Conservation (phyloP, 1,284 basidiomycete species). For the Apiotrichum porosum region DNA sequence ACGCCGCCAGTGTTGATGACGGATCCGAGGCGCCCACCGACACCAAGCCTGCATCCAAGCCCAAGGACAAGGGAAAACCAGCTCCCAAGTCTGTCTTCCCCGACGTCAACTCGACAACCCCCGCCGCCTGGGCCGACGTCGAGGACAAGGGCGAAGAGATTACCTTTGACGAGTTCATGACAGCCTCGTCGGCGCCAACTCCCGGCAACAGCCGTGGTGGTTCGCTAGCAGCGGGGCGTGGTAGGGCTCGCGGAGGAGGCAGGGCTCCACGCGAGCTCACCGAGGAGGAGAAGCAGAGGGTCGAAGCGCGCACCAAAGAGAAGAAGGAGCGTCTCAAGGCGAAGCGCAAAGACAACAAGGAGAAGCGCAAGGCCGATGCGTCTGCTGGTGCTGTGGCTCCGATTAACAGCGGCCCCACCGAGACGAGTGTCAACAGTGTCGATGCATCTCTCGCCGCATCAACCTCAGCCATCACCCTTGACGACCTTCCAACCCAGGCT, state of each 20-base stretch:
- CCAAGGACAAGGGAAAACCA: too few species aligned
- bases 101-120: constrained; percentile 26
- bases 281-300: constrained; percentile 24
- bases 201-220: not conserved
- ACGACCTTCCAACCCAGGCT: constrained; percentile 7
- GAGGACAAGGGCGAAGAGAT: constrained; percentile 10
- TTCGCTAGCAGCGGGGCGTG: not conserved
- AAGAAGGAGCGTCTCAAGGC: constrained; percentile 34
- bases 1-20: not conserved
- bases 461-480: constrained; percentile 24
- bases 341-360: constrained; percentile 29
- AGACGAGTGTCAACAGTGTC: not conserved
- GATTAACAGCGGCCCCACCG: not conserved
- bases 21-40: too few species aligned
- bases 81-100: constrained; percentile 18
- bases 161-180: constrained; percentile 27
- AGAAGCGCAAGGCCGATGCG: constrained; percentile 11
- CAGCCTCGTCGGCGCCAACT: not conserved
- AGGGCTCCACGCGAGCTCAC: constrained; percentile 11
- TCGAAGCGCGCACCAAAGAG: constrained; percentile 24
- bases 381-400: not conserved
- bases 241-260: too few species aligned
- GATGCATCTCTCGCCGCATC: constrained; percentile 20
- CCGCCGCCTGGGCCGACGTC: constrained; percentile 28
- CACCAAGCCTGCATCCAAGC: too few species aligned